Evolutionary conservation across 2,329 filamentous ascomycete genomes (phyloP), one percentile per base, ranked within the genome.

Genomic region (Trichophaea hybrida): DNA sequence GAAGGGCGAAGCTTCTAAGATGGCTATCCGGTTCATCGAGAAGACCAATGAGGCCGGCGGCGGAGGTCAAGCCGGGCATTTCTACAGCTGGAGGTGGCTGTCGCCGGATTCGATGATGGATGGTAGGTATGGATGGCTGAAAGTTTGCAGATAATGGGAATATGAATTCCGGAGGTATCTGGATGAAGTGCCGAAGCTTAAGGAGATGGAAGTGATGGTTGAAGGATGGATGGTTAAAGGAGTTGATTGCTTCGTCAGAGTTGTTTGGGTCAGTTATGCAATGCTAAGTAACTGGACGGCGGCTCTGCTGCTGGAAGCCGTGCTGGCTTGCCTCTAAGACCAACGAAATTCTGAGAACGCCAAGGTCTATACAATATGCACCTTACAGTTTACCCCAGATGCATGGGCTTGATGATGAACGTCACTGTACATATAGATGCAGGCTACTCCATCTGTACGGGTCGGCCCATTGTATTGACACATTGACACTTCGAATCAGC

Each of bases 21-120:
- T 94, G 88, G 59, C 86, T 81, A 75, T 97, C 93, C 69, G 94
- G 89, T 72, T 98, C 93, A 67, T 88, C 86, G 64, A 98, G 81
- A 74, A 96, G 96, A 76, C 89, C 91, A 72, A 98, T 82, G 61
- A 98, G 83, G 73, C 93, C 93, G 67, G 88, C 91, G 67, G 93
- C 93, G 68, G 91, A 96, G 70, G 90, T 88, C 72, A 97, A 81
- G 72, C 87, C 88, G 72, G 93, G 87, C 93, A 97, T 98, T 10
- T 6, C 31, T 34, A 13, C 43, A 44, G 34, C 31, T 35, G 34
- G 48, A 17, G 24, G 40, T 51, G 48, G 31, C 48, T 51, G 32
- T 17, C 48, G 12, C 31, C 50, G 50, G 24, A 17, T 17, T 32
- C 31, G 48, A 33, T 32, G 48, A 33, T 13, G 31, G 48, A 24